phyloP scores from a whole-genome alignment of 2,329 filamentous ascomycete genomes.

The Pseudocercospora eumusae region DNA sequence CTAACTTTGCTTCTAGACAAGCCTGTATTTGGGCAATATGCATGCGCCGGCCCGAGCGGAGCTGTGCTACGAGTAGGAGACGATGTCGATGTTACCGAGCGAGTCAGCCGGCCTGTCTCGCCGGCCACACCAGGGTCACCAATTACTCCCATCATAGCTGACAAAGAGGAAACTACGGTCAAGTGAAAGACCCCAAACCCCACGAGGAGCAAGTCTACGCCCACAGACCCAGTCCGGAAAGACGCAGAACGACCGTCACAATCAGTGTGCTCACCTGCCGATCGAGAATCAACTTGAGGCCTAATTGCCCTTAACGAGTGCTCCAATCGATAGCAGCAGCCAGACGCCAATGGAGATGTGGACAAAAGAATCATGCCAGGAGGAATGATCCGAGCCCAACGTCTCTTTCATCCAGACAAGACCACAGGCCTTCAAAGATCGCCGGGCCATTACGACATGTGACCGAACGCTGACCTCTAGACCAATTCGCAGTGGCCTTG shows the following conservation, averaged over 20 bases:
- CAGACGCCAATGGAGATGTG: too few relatives aligned
- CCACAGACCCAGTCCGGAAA: not conserved
- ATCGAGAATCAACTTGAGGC: too few relatives aligned
- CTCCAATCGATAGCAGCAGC: too few relatives aligned
- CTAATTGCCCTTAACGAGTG: too few relatives aligned
- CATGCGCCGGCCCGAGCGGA: constrained; percentile 40
- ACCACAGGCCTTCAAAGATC: too few relatives aligned
- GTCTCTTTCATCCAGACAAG: too few relatives aligned
- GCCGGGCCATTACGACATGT: too few relatives aligned
- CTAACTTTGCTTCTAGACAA: constrained; percentile 31
- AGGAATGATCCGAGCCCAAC: too few relatives aligned
- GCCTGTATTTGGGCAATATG: constrained; percentile 42
- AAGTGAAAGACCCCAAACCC: not conserved
- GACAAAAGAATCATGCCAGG: too few relatives aligned
- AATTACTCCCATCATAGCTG: constrained; percentile 22
- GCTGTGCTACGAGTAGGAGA: constrained; percentile 39
- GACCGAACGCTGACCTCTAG: too few relatives aligned
- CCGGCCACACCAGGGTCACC: constrained; percentile 47
- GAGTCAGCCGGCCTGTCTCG: constrained; percentile 25
- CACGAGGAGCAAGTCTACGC: too few relatives aligned
- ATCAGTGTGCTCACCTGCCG: not conserved
- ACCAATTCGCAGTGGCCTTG: not conserved
- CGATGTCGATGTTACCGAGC: constrained; percentile 37
- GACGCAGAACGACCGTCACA: not conserved
- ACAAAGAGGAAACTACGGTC: not conserved